These are phyloP conservation scores for Hanseniaspora occidentalis DNA, from an alignment of 805 yeast genomes.

Conservation along the genomic window DNA sequence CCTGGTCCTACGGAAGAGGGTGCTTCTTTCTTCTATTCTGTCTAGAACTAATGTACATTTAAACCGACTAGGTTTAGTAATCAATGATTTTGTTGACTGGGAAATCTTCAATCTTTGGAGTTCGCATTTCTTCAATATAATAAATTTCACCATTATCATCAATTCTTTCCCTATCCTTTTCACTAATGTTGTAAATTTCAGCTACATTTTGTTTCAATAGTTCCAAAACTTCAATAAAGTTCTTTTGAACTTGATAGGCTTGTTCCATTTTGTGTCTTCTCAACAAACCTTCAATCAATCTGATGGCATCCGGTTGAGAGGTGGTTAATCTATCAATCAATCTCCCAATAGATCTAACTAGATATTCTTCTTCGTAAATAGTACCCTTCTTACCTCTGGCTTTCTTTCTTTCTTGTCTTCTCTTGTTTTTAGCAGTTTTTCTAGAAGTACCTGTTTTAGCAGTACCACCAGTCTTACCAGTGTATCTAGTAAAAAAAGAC, in stretches of 20 bases:
- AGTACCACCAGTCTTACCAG: constrained; percentile 92
- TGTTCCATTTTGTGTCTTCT: constrained; percentile 65
- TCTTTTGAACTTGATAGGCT: constrained; percentile 68
- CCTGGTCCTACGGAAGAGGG: too few relatives aligned
- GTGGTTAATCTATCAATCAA: constrained; percentile 68
- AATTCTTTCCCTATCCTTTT: constrained; percentile 75
- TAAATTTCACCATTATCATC: constrained; percentile 84
- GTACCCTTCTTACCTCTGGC: constrained; percentile 98
- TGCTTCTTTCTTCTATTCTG: too few relatives aligned
- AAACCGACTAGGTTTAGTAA: too few relatives aligned
- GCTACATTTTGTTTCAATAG: constrained; percentile 46
- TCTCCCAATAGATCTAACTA: constrained; percentile 79
- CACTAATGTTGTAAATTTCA: constrained; percentile 74
- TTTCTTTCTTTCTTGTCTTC: constrained; percentile 89
- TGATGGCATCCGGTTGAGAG: constrained; percentile 62
- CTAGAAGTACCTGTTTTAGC: constrained; percentile 95
- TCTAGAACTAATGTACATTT: too few relatives aligned
- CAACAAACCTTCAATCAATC: constrained; percentile 61
- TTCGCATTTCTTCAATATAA: constrained; percentile 61
- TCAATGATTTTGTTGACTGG: constrained; percentile 21
- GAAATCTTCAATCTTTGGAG: constrained; percentile 54
- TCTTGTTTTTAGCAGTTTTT: constrained; percentile 78
- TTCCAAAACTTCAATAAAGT: constrained; percentile 42
- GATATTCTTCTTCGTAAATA: constrained; percentile 91
- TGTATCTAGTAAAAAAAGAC: constrained; percentile 88